Percentiles rank a stretch among this genome's conserved stretches.
phyloP scores from a whole-genome alignment of 768 basidiomycete species.

The Tricholoma matsutake region DNA sequence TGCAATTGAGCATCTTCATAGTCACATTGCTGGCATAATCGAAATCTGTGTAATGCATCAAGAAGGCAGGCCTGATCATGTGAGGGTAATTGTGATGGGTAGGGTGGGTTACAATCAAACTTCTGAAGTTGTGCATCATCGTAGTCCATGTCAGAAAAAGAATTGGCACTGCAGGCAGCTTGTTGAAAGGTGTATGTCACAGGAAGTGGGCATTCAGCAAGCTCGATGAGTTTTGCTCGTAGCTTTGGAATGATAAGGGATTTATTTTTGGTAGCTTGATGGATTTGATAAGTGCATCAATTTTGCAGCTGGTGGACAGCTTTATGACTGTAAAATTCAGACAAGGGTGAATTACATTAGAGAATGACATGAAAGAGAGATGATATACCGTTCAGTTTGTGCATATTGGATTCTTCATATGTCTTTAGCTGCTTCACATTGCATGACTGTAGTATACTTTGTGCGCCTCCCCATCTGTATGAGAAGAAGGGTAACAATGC shows the following conservation, averaged over 20 bases:
- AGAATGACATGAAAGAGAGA: too few relatives aligned
- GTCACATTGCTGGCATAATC: background rate
- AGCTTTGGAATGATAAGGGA: background rate
- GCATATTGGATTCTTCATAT: too few relatives aligned
- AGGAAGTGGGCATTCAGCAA: too few relatives aligned
- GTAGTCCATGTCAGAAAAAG: slow-evolving; percentile 1
- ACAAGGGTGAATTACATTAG: background rate
- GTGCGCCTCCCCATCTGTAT: too few relatives aligned
- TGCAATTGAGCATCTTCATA: background rate
- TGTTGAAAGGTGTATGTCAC: too few relatives aligned
- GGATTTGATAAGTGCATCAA: slow-evolving; percentile 1
- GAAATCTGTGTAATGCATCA: background rate
- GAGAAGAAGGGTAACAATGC: too few relatives aligned
- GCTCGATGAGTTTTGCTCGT: slow-evolving; percentile 1
- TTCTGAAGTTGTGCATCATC: background rate
- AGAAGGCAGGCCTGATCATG: background rate
- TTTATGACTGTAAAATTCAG: background rate
- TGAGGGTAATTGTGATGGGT: background rate
- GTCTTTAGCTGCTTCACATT: too few relatives aligned
- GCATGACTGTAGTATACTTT: too few relatives aligned
- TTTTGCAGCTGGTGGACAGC: background rate
- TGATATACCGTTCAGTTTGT: too few relatives aligned
- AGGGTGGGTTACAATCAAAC: slow-evolving; percentile 4
- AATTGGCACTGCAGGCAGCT: background rate
- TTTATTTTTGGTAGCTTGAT: background rate